Evolutionary conservation across 1,139 yeast genomes (phyloP).

Genomic region (Magnusiomyces clavatus): DNA sequence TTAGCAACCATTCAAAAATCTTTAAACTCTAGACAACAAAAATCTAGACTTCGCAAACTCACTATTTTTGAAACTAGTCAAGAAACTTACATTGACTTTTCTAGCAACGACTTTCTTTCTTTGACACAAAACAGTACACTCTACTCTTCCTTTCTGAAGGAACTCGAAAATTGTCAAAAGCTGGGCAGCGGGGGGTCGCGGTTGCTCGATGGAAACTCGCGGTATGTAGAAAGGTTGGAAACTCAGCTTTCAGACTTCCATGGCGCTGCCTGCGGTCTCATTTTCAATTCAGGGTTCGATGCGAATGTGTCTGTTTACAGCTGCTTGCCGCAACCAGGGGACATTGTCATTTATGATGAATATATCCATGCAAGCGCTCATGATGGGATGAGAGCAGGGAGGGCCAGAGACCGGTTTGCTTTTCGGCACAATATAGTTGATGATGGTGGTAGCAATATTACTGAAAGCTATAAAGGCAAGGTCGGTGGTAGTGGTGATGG

Average conservation of each 20-base stretch:
- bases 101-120: slow-evolving; percentile 26
- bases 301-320: slow-evolving; percentile 25
- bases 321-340: slow-evolving; percentile 24
- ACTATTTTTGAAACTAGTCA: slow-evolving; percentile 5
- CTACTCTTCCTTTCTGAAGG: slow-evolving; percentile 13
- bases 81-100: slow-evolving; percentile 22
- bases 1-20: no score
- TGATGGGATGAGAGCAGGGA: slow-evolving; percentile 24
- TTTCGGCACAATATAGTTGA: slow-evolving; percentile 20
- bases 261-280: slow-evolving; percentile 19
- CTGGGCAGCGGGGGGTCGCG: slow-evolving; percentile 27
- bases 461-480: slow-evolving; percentile 1
- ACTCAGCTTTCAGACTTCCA: slow-evolving; percentile 19
- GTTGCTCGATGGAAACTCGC: slow-evolving; percentile 25
- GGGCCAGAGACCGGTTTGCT: slow-evolving; percentile 15
- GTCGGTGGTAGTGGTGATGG: no score
- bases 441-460: not conserved
- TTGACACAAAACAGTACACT: slow-evolving; percentile 13
- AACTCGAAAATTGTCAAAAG: slow-evolving; percentile 6
- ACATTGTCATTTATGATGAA: slow-evolving; percentile 25
- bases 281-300: slow-evolving; percentile 26
- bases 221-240: slow-evolving; percentile 20
- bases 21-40: not conserved
- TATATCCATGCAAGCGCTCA: slow-evolving; percentile 27
- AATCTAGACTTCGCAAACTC: slow-evolving; percentile 7